Evolutionary conservation across 2,329 filamentous ascomycete species (phyloP), one percentile per base, ranked within the genome.

Genomic region (Aspergillus thermomutatus): DNA sequence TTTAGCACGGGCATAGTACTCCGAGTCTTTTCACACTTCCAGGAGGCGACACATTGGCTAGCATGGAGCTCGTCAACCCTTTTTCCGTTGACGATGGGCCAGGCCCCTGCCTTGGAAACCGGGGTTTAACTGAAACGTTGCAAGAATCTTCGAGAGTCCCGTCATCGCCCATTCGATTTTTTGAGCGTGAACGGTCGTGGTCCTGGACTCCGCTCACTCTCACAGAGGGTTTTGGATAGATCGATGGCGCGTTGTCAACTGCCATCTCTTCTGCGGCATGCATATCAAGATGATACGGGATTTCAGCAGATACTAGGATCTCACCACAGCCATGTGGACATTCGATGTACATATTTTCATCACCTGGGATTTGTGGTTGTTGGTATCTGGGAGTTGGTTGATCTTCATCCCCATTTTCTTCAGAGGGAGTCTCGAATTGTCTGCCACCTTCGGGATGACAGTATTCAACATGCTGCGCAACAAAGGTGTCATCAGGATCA

Each of bases 241-340:
- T 51, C 31, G 59, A 53, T 1, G 61, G 64, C n/a, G 59, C 57
- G 49, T 78, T 75, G 53, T 79, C 77, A 8, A 78, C 69, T 3
- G 75, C 75, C 49, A 77, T 64, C 10, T 66, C 69, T 65, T 85
- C 83, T 19, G 79, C 78, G 49, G 74, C 67, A 66, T 88, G 86
- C 55, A 87, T 74, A 63, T 87, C 82, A 37, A 87, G 65, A 66
- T 89, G 86, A 47, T 76, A 79, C 17, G 83, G 78, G 37, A 88
- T 73, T 63, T 87, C 83, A 17, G 74, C 69, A 7, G 76, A 64
- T 6, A 77, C 71, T 21, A 87, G 69, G n/a, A 78, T 68, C 68
- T 89, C 86, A 31, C 82, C 82, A 66, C 87, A 90, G 23, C 79
- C 81, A 17, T 82, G 79, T 34, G 82, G 80, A 63, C 85, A 87